Percentiles rank a stretch among this genome's conserved stretches.
Conservation (phyloP, 116 monocot genomes). For the Papilionanthe hybrid region DNA sequence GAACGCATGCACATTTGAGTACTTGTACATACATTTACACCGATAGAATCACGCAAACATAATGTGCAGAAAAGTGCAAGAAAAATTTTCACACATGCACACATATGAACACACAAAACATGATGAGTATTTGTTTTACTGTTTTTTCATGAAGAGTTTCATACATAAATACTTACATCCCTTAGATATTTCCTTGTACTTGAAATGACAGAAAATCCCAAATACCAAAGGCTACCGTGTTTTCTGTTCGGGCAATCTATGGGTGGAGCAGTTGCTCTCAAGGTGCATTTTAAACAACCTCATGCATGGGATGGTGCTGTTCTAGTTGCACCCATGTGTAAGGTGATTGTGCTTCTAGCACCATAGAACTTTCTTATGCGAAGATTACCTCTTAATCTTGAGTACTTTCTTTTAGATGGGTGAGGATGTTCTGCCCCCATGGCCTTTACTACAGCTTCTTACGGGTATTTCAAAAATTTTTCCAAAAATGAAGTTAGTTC, state of each 20-base stretch:
- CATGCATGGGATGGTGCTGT: slow-evolving; percentile 80
- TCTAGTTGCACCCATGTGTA: slow-evolving; percentile 96
- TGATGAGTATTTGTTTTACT: too few relatives aligned
- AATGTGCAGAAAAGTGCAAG: too few relatives aligned
- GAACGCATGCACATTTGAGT: too few relatives aligned
- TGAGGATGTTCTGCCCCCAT: slow-evolving; percentile 66
- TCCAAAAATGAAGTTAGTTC: slow-evolving; percentile 78
- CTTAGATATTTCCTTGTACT: not conserved
- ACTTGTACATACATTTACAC: too few relatives aligned
- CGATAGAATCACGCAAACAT: too few relatives aligned
- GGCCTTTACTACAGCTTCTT: slow-evolving; percentile 48
- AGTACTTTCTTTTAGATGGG: slow-evolving; percentile 48
- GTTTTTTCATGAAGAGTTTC: not conserved
- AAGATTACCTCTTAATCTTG: not conserved
- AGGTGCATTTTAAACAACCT: slow-evolving; percentile 68
- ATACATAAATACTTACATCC: not conserved
- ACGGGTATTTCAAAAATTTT: slow-evolving; percentile 50
- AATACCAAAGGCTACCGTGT: slow-evolving; percentile 58
- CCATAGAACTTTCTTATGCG: not conserved
- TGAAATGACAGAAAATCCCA: slow-evolving; percentile 43
- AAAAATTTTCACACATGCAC: too few relatives aligned
- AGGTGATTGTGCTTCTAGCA: slow-evolving; percentile 37
- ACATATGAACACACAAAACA: too few relatives aligned
- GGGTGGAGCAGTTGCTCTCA: slow-evolving; percentile 97
- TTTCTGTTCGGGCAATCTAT: slow-evolving; percentile 94